Evolutionary conservation across 2,329 filamentous ascomycete genomes (phyloP), one percentile per base, ranked within the genome.

Genomic region (Magnaporthiopsis poae): DNA sequence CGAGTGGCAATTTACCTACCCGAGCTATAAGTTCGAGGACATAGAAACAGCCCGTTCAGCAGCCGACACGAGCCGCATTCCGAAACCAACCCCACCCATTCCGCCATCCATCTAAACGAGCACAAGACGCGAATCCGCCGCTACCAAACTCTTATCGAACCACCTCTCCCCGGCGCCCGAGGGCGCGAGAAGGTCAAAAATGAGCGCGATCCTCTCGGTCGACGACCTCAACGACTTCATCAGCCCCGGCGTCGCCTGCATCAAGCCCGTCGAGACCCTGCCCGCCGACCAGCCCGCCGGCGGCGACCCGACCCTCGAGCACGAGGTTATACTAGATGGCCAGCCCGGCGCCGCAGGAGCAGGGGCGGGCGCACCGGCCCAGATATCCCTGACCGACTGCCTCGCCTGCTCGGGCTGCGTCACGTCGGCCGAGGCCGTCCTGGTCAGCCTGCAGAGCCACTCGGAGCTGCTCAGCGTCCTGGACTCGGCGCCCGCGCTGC

Each of bases 181-280:
- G 46, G 46, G 46, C 46, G 60, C 60, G 60, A 29, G 15, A 63
- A 36, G 68, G 64, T 62, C 71, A 82, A 76, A 31, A 69, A 99
- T 99, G 95, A 96, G 92, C 76, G 95, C 95, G 69, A 99, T 99
- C 74, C 89, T 99, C 73, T 98, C 93, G 67, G 89, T 90, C 74
- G 94, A 99, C 81, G 93, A 97, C 77, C 84, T 99, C 69, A 99
- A 99, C 82, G 95, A 99, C 82, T 99, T 99, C 80, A 99, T 99
- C 76, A 95, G 91, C 67, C 95, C 95, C 18, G 93, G 94, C 69
- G 93, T 99, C 74, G 95, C 95, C 69, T 99, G 95, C 80, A 98
- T 99, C 78, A 98, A 99, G 75, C 95, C 95, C 35, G 85, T 99
- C 75, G 95, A 99, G 77, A 96, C 92, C 2, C 86, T 99, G 18